A percentile compares a stretch with the other conserved stretches of the same genome.
These are phyloP conservation scores for Dentipellis fragilis DNA, from an alignment of 768 basidiomycete species.

Conservation along the genomic window DNA sequence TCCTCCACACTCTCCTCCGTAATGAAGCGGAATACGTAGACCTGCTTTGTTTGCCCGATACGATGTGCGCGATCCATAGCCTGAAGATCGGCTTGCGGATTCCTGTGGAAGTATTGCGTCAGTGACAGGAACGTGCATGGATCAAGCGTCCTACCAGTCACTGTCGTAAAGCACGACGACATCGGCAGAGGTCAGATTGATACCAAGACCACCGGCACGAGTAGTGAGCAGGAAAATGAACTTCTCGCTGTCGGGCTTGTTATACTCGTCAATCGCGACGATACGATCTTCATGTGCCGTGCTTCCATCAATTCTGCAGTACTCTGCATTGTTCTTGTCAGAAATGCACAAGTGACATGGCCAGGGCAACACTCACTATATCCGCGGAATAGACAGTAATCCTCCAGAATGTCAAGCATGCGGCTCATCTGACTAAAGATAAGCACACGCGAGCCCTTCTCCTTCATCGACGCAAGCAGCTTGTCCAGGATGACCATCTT, in stretches of 20 bases:
- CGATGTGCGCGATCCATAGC: constrained; percentile 98
- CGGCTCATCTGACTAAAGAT: constrained; percentile 99
- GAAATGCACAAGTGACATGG: neutral
- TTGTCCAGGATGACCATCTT: constrained; percentile 99
- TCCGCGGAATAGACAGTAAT: constrained; percentile 86
- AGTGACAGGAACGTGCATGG: neutral
- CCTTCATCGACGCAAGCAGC: constrained; percentile 77
- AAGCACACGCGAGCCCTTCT: constrained; percentile 87
- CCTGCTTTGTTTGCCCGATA: constrained; percentile 95
- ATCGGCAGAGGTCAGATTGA: constrained; percentile 92
- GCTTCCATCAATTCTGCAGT: constrained; percentile 92
- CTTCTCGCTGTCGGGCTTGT: constrained; percentile 87
- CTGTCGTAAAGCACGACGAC: constrained; percentile 93
- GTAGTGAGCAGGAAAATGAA: constrained; percentile 96
- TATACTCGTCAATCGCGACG: constrained; percentile 93
- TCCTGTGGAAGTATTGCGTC: constrained; percentile 38
- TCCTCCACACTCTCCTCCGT: constrained; percentile 95
- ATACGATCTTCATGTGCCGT: constrained; percentile 98
- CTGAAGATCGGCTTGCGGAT: constrained; percentile 97
- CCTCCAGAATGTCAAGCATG: constrained; percentile 95
- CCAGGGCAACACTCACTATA: constrained; percentile 54
- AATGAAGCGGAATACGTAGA: constrained; percentile 94
- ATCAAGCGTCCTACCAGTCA: constrained; percentile 56
- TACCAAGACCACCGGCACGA: constrained; percentile 92
- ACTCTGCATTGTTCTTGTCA: constrained; percentile 41